Evolutionary conservation across 2,329 filamentous ascomycete species (phyloP).

Genomic region (Furcasterigmium furcatum): DNA sequence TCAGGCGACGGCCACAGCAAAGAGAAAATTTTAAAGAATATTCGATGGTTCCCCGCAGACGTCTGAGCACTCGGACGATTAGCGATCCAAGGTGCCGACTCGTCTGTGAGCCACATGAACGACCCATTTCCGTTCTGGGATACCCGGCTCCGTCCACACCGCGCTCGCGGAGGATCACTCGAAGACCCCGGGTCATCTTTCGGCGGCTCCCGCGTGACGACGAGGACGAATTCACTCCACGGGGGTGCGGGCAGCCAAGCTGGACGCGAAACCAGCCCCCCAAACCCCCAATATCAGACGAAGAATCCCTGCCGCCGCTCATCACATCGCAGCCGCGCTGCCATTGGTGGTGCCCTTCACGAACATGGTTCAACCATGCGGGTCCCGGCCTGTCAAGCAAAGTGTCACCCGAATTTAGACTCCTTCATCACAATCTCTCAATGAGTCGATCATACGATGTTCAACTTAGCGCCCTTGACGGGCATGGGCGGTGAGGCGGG

Average conservation of each 20-base stretch:
- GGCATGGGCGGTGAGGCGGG: constrained; percentile 1
- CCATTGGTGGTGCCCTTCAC: background rate
- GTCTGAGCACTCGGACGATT: background rate
- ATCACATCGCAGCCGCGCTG: background rate
- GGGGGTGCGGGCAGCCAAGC: background rate
- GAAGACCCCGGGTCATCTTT: no score
- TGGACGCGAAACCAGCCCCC: background rate
- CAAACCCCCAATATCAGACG: background rate
- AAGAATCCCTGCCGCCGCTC: background rate
- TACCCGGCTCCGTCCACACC: no score
- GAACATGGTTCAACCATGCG: background rate
- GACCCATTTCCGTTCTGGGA: no score
- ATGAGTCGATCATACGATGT: constrained; percentile 4
- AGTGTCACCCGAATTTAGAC: background rate
- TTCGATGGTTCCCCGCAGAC: no score
- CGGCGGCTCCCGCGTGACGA: background rate
- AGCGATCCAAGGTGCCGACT: background rate
- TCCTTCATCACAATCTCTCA: background rate
- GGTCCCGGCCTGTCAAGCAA: background rate
- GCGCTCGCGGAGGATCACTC: no score
- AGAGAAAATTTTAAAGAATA: no score
- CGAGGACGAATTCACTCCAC: background rate
- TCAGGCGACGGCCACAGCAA: no score
- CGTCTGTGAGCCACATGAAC: background rate
- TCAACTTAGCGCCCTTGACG: background rate